These are phyloP conservation scores for Claviceps sp. DNA, from an alignment of 2,329 filamentous ascomycete species.

Conservation along the genomic window DNA sequence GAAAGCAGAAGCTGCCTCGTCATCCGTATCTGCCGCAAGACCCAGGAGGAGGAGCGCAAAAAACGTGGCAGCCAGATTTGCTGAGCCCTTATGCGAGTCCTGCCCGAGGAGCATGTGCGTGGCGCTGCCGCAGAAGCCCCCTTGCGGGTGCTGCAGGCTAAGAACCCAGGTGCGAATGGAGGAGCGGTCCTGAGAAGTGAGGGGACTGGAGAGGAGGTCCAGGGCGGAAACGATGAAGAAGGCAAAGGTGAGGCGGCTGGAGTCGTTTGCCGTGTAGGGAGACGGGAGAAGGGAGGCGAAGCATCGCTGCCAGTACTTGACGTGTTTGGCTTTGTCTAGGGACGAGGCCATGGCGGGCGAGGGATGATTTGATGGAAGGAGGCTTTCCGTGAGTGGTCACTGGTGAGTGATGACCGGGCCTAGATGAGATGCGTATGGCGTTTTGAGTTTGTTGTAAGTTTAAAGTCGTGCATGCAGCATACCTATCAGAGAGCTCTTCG, in stretches of 20 bases:
- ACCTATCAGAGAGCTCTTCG: too few relatives aligned
- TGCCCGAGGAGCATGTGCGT: constrained; percentile 35
- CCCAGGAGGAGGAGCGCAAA: constrained; percentile 72
- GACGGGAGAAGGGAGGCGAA: constrained; percentile 68
- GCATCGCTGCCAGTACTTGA: constrained; percentile 89
- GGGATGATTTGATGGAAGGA: too few relatives aligned
- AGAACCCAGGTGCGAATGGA: constrained; percentile 65
- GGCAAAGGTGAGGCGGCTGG: constrained; percentile 76
- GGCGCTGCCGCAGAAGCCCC: constrained; percentile 81
- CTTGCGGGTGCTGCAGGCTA: constrained; percentile 67
- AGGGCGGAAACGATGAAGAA: constrained; percentile 82
- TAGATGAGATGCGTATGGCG: too few relatives aligned
- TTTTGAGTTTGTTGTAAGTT: too few relatives aligned
- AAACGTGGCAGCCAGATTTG: constrained; percentile 77
- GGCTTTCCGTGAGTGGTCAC: too few relatives aligned
- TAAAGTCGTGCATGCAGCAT: too few relatives aligned
- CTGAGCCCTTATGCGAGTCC: constrained; percentile 33
- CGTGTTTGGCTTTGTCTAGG: constrained; percentile 53
- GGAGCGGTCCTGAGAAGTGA: constrained; percentile 30
- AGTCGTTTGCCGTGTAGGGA: constrained; percentile 78
- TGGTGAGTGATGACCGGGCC: too few relatives aligned
- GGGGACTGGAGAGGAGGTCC: constrained; percentile 59
- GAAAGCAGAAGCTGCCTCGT: constrained; percentile 32
- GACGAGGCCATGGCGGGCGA: constrained; percentile 9
- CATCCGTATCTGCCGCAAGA: constrained; percentile 28